Conservation (phyloP, 306 rosid genomes). For the Gleditsia sinensis region DNA sequence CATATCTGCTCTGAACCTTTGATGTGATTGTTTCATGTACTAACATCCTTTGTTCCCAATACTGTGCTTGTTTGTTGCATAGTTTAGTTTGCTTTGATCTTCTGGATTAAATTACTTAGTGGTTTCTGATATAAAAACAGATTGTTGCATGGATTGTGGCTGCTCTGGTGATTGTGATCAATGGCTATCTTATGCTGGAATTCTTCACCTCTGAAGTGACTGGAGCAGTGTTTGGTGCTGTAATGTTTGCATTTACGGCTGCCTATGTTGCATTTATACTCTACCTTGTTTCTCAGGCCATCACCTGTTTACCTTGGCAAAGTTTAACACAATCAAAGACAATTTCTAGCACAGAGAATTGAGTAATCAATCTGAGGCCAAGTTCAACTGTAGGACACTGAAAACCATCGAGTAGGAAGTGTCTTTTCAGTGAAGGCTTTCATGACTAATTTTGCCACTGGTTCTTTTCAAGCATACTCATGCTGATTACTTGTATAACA, state of each 20-base stretch:
- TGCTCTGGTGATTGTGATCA: constrained; percentile 82
- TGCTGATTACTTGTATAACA: constrained; percentile 36
- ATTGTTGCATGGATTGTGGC: constrained; percentile 87
- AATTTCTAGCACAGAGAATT: constrained; percentile 40
- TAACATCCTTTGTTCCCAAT: not conserved
- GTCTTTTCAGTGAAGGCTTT: constrained; percentile 20
- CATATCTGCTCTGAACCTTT: not conserved
- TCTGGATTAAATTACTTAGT: not conserved
- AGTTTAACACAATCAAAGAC: constrained; percentile 44
- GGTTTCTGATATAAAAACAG: constrained; percentile 46
- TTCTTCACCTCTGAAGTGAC: constrained; percentile 77
- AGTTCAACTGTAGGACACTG: not conserved
- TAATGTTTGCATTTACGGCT: constrained; percentile 49
- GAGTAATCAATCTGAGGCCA: constrained; percentile 35
- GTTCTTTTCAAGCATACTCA: constrained; percentile 22
- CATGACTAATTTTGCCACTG: constrained; percentile 11
- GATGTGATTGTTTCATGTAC: not conserved
- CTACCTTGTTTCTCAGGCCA: constrained; percentile 63
- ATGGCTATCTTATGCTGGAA: constrained; percentile 83
- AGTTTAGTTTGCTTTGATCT: constrained; percentile 20
- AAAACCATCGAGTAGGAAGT: constrained; percentile 17
- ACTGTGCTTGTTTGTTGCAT: not conserved
- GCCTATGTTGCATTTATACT: constrained; percentile 71
- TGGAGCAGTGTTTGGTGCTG: constrained; percentile 45
- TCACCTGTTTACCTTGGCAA: constrained; percentile 53